These are phyloP conservation scores for Hevea brasiliensis DNA, from an alignment of 345 rosid genomes.

Conservation along the genomic window DNA sequence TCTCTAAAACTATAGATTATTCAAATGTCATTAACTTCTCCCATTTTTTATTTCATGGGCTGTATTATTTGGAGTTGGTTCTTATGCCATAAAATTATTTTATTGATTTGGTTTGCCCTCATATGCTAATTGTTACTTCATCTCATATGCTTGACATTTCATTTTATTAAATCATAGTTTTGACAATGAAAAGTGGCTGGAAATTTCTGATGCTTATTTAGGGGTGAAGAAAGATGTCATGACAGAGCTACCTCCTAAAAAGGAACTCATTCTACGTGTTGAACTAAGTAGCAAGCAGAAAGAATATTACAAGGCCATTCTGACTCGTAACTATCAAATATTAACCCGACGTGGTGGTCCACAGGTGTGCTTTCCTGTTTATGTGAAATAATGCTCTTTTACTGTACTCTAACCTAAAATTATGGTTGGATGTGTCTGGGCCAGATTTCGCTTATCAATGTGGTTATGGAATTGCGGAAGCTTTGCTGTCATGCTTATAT, in stretches of 20 bases:
- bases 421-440: conserved; percentile 23
- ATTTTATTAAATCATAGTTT: background rate
- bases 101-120: conserved; percentile 1
- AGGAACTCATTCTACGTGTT: conserved; percentile 95
- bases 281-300: conserved; percentile 91
- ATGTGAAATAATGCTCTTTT: conserved; percentile 17
- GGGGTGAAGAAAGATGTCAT: conserved; percentile 99
- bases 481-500: conserved; percentile 98
- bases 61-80: background rate
- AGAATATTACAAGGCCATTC: conserved; percentile 96
- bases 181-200: conserved; percentile 11
- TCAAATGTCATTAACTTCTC: background rate
- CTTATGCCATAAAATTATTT: background rate
- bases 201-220: conserved; percentile 40
- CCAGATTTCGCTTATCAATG: conserved; percentile 94
- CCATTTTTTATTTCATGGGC: background rate
- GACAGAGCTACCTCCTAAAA: conserved; percentile 98
- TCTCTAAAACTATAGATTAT: background rate
- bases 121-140: background rate
- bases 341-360: conserved; percentile 93
- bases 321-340: conserved; percentile 90
- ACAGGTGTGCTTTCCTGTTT: conserved; percentile 52
- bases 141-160: background rate
- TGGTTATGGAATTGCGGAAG: conserved; percentile 98
- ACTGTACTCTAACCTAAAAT: conserved; percentile 20